Conservation (phyloP, 2,329 filamentous ascomycete genomes). For the Botryosphaeria dothidea region DNA sequence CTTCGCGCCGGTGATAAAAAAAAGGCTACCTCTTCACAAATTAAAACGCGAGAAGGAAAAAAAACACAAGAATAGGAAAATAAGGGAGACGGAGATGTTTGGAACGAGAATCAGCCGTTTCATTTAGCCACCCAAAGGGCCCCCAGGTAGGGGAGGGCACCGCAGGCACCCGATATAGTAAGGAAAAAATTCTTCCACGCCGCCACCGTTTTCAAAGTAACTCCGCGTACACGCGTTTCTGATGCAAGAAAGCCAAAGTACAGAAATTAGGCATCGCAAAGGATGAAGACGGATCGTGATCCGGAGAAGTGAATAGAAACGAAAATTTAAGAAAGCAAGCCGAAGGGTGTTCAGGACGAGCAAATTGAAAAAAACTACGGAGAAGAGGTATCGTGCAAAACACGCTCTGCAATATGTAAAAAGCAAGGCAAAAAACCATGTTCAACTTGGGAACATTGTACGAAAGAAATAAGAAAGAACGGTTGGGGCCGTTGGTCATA, state of each 20-base stretch:
- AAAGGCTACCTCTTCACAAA: neutral
- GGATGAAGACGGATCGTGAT: neutral
- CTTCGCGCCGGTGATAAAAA: neutral
- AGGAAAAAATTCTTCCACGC: neutral
- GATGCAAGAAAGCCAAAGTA: neutral
- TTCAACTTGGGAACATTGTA: neutral
- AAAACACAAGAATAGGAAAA: neutral
- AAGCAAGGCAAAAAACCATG: neutral
- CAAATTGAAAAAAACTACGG: neutral
- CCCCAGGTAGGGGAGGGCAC: neutral
- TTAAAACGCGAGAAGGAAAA: too few species aligned
- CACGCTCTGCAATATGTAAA: conserved; percentile 4
- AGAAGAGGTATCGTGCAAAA: conserved; percentile 16
- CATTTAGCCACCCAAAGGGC: neutral
- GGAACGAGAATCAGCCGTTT: neutral
- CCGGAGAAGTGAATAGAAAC: neutral
- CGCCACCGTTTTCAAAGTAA: neutral
- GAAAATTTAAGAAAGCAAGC: neutral
- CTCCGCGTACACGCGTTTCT: neutral
- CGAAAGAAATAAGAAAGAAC: neutral
- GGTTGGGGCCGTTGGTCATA: neutral
- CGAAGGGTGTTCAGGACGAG: neutral
- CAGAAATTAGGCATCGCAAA: neutral
- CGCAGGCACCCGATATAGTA: neutral
- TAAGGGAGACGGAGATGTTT: too few species aligned